These are phyloP conservation scores for Sporothrix pseudoabietina DNA, from an alignment of 2,329 filamentous ascomycete species.

Conservation along the genomic window DNA sequence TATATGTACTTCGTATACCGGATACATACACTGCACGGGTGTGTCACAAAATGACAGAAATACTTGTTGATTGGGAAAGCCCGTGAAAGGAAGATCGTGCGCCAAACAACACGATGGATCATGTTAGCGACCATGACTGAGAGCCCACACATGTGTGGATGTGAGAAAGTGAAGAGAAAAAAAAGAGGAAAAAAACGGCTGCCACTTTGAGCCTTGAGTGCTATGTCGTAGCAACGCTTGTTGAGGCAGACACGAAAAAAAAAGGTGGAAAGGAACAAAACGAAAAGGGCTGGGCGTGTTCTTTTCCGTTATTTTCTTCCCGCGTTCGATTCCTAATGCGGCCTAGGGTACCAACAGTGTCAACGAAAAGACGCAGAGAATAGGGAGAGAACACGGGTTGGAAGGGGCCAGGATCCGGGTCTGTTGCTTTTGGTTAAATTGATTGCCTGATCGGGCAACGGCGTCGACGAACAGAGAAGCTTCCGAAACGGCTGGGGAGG, in stretches of 20 bases:
- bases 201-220: neutral
- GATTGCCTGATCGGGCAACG: conserved; percentile 26
- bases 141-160: neutral
- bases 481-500: conserved; percentile 25
- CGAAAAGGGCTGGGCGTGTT: neutral
- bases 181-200: neutral
- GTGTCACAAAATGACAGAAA: neutral
- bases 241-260: conserved; percentile 9
- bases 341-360: conserved; percentile 12
- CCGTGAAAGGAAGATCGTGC: neutral
- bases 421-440: conserved; percentile 27
- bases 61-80: neutral
- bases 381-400: neutral
- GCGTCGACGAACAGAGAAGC: conserved; percentile 22
- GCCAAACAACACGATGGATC: conserved; percentile 1
- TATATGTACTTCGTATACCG: conserved; percentile 22
- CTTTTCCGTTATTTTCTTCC: conserved; percentile 19
- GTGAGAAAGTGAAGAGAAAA: neutral
- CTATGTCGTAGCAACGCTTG: neutral
- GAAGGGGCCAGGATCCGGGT: neutral
- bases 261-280: neutral
- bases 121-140: conserved; percentile 7
- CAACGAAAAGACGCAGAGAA: conserved; percentile 17
- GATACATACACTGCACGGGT: conserved; percentile 14
- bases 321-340: conserved; percentile 15